Percentiles rank a stretch among this genome's conserved stretches.
Evolutionary conservation across 2,329 filamentous ascomycete genomes (phyloP).

Genomic region (Colletotrichum musicola): DNA sequence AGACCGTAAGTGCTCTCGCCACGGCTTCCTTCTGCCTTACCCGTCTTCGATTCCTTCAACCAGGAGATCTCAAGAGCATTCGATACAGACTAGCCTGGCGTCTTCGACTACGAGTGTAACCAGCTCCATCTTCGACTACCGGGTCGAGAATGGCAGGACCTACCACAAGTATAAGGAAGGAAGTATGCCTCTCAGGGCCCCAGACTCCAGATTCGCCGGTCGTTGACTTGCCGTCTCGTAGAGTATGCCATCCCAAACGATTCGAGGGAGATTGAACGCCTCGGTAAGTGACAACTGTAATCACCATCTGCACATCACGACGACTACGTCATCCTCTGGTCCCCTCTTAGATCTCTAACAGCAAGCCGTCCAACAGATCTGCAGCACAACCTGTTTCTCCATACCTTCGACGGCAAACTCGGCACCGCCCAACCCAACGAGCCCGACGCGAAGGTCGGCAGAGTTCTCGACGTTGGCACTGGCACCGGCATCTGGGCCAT

Average conservation of each 20-base stretch:
- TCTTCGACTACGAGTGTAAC: conserved; percentile 4
- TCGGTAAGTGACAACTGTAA: neutral
- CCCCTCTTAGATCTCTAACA: no score
- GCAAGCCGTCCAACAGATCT: conserved; percentile 43
- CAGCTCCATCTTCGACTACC: neutral
- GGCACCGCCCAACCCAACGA: conserved; percentile 43
- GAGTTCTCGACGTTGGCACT: conserved; percentile 59
- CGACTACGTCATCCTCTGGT: neutral
- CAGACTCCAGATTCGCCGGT: neutral
- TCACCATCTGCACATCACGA: neutral
- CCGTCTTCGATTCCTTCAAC: no score
- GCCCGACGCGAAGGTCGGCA: conserved; percentile 40
- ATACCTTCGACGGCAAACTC: conserved; percentile 49
- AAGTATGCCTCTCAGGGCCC: neutral
- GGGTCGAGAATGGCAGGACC: conserved; percentile 13
- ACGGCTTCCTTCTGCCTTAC: no score
- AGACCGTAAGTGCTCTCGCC: no score
- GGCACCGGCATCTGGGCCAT: conserved; percentile 62
- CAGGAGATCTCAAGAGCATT: no score
- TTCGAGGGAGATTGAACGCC: conserved; percentile 1
- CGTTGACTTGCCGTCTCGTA: neutral
- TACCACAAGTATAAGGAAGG: conserved; percentile 23
- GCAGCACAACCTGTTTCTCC: conserved; percentile 50
- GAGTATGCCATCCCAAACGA: conserved; percentile 29
- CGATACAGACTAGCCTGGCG: neutral